Conservation (phyloP, 2,329 filamentous ascomycete species). For the Ceratocystis papillata region DNA sequence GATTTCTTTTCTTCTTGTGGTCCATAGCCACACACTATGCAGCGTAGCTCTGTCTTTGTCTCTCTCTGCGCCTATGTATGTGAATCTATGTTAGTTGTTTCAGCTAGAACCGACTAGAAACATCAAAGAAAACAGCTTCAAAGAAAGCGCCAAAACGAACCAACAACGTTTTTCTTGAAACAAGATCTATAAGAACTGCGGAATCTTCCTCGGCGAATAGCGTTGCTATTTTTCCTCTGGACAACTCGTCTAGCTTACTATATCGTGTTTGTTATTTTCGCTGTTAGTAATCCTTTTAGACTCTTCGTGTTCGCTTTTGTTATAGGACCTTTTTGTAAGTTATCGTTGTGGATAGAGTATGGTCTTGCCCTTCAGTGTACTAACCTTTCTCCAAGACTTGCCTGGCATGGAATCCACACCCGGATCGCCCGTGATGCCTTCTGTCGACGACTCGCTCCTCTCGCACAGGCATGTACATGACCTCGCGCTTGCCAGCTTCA, state of each 20-base stretch:
- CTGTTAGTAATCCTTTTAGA: neutral
- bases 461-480: neutral
- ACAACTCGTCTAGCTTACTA: neutral
- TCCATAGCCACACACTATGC: neutral
- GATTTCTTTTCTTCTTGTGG: neutral
- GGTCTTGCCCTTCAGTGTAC: no score
- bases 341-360: no score
- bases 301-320: neutral
- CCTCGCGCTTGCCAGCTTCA: neutral
- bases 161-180: neutral
- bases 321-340: neutral
- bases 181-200: neutral
- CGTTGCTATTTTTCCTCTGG: neutral
- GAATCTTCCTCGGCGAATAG: neutral
- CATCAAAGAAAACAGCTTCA: neutral
- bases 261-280: neutral
- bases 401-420: neutral
- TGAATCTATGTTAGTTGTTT: slow-evolving; percentile 1
- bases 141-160: neutral
- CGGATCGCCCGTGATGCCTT: neutral
- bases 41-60: neutral
- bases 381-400: no score
- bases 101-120: neutral
- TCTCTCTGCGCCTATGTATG: neutral
- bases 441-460: neutral